Base-by-base conservation (phyloP, 2,329 filamentous ascomycete genomes). In the Colletotrichum sp. region DNA sequence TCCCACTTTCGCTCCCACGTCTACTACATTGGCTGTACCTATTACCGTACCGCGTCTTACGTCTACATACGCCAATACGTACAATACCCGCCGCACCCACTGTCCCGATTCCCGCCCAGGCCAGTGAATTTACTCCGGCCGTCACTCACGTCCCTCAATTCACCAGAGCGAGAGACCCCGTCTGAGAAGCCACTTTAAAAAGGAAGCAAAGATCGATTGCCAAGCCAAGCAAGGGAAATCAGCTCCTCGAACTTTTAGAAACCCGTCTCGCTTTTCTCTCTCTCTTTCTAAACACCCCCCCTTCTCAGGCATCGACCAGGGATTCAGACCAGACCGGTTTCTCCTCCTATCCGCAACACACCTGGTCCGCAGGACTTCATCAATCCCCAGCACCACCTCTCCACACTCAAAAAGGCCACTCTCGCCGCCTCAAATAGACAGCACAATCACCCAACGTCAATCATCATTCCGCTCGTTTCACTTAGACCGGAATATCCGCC, bases 191-290 rank as follows among this genome's bases (percentile, higher is more conserved):
- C 38, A 69, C 57, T 29, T 9, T 47, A 36, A 61, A n/a, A 62
- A 55, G 36, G 29, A 36, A 54, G 33, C 47, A 36, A 71, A 71
- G 64, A 66, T 69, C 34, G 67, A 62, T 38, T 61, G 71, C 71
- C 71, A 71, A 73, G 71, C 68, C 33, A 73, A 63, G 71, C 71
- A 73, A 71, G 71, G 71, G 68, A 71, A 73, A 34, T 73, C 71
- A 73, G 71, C 71, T 71, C n/a, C 29, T 62, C 27, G 71, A 66
- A 62, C 63, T 36, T 71, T 61, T 38, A 66, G 55, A 63, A 66
- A 54, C 71, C 27, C 55, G 27, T 70, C 33, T 34, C 33, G 51
- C 13, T 43, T 38, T 61, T 33, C 55, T 27, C 54, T 62, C 69
- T 27, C 55, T 43, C 38, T n/a, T n/a, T 18, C 38, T 43, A 5